Evolutionary conservation across 2,329 filamentous ascomycete genomes (phyloP).

Genomic region (Colletotrichum noveboracense): DNA sequence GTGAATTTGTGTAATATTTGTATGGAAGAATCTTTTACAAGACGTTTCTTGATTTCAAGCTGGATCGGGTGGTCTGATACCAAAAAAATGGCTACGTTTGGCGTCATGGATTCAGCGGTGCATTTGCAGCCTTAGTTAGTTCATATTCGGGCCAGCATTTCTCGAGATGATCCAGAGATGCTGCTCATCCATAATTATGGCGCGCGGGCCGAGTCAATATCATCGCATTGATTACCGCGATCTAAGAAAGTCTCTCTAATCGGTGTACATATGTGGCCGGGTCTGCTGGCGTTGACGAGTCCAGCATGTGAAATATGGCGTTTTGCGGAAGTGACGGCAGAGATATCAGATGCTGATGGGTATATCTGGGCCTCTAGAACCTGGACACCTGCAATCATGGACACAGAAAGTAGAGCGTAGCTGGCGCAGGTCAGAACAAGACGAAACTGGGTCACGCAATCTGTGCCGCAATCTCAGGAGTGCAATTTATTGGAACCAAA

Average conservation of each 20-base stretch:
- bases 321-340: not conserved
- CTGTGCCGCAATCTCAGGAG: not conserved
- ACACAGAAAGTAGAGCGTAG: not conserved
- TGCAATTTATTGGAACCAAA: not conserved
- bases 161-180: not conserved
- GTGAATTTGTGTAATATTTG: conserved; percentile 31
- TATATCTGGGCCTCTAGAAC: not conserved
- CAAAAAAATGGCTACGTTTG: conserved; percentile 9
- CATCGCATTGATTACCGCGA: not conserved
- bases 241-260: not conserved
- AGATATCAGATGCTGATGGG: not conserved
- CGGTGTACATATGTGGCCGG: not conserved
- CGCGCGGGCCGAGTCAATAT: not conserved
- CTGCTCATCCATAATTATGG: not conserved
- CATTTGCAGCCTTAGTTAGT: not conserved
- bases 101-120: conserved; percentile 8
- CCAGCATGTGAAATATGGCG: not conserved
- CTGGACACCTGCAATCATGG: not conserved
- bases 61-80: conserved; percentile 17
- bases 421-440: not conserved
- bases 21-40: not conserved
- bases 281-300: not conserved
- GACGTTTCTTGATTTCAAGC: not conserved
- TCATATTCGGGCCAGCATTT: not conserved
- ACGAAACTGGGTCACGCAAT: not conserved